Base-by-base conservation (phyloP, 192 early-diverging fungal genomes). In the Lobulomyces angularis region DNA sequence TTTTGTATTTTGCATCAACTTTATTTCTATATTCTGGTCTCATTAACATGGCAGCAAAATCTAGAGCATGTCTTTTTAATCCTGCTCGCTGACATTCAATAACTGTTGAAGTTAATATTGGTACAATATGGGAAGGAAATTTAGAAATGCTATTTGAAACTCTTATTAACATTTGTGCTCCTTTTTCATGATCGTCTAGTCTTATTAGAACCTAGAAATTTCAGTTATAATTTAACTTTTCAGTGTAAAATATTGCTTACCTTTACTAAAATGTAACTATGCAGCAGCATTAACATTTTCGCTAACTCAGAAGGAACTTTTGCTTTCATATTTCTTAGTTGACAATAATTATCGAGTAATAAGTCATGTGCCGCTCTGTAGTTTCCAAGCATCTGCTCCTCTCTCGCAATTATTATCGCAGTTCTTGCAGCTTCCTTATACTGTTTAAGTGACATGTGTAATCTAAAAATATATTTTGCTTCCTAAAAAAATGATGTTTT, bases 191-290 rank as follows among this genome's bases (percentile, higher is more conserved):
- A 11, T 73, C 65, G 46, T 62, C 47, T 14, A 56, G 27, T 26
- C 48, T 45, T 17, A 74, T 46, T 3, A 74, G 50, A 1, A 62
- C 53, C 69, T 71, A 31, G 11, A 5, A 18, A 7, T 27, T 18
- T 45, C 19, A 28, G 11, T 53, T n/a, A 9, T 18, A 2, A 30
- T 40, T 50, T 11, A 19, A 50, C 3, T 17, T 18, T 45, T 9
- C 2, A 27, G n/a, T 2, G 14, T 18, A 1, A 43, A 23, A 11
- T 14, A 8, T 24, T 4, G 25, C 5, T 9, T 52, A 73, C 70
- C 58, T 74, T 74, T 20, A 74, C 69, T 14, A 74, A 50, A 27
- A 74, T 68, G 43, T 74, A 74, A 51, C 69, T 73, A 50, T 74
- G 71, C 12, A 74, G 48, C 3, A 74, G 39, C 67, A 68, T 65